Conservation (phyloP, 2,329 filamentous ascomycete genomes). For the Emydomyces testavorans region DNA sequence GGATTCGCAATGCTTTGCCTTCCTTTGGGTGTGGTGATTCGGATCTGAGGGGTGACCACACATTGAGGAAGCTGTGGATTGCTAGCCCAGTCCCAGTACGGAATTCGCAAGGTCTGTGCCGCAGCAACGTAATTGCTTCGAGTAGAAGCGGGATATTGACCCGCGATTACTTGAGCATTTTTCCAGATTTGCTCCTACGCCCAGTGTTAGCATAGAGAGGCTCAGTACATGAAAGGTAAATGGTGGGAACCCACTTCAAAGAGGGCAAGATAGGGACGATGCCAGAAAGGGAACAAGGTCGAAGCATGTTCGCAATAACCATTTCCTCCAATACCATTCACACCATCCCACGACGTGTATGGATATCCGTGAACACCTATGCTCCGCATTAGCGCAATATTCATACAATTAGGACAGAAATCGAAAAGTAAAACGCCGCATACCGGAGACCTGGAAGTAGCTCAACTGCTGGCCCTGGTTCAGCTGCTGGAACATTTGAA, state of each 20-base stretch:
- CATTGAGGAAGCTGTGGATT: slow-evolving; percentile 27
- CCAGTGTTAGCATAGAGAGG: neutral
- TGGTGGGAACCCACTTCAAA: slow-evolving; percentile 39
- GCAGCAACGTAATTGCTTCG: slow-evolving; percentile 39
- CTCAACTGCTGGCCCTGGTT: slow-evolving; percentile 55
- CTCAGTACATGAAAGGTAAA: neutral
- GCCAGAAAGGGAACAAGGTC: slow-evolving; percentile 69
- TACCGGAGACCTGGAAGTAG: slow-evolving; percentile 69
- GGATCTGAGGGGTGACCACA: slow-evolving; percentile 31
- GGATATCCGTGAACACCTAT: slow-evolving; percentile 72
- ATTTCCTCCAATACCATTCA: slow-evolving; percentile 39
- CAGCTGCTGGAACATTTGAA: slow-evolving; percentile 59
- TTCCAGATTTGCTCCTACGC: slow-evolving; percentile 30
- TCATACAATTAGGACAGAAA: neutral
- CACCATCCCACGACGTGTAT: slow-evolving; percentile 46
- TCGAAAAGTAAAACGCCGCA: slow-evolving; percentile 19
- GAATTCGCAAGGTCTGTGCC: slow-evolving; percentile 35
- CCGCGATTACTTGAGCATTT: slow-evolving; percentile 30
- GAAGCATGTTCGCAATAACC: slow-evolving; percentile 72
- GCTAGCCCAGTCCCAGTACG: slow-evolving; percentile 43
- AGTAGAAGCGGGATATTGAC: slow-evolving; percentile 35
- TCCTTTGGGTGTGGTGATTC: slow-evolving; percentile 35
- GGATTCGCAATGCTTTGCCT: slow-evolving; percentile 34
- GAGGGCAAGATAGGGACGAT: slow-evolving; percentile 63
- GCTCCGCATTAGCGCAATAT: neutral